Evolutionary conservation across 2,329 filamentous ascomycete species (phyloP).

Genomic region (Fonsecaea erecta): DNA sequence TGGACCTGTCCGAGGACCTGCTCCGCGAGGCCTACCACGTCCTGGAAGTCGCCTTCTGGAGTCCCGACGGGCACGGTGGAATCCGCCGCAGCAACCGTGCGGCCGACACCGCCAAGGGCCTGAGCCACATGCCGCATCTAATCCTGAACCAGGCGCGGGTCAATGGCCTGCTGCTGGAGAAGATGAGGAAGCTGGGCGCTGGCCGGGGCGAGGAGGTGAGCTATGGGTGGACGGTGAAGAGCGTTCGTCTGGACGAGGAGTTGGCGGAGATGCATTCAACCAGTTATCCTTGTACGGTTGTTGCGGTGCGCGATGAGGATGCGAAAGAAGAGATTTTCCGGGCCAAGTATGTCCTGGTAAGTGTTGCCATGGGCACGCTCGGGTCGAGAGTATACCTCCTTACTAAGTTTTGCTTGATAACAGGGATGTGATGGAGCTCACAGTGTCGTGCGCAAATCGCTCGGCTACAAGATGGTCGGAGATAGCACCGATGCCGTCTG

Average conservation of each 20-base stretch:
- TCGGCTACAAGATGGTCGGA: conserved; percentile 61
- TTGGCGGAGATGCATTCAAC: conserved; percentile 42
- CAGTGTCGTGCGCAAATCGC: conserved; percentile 46
- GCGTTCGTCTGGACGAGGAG: conserved; percentile 56
- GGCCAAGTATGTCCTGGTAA: conserved; percentile 48
- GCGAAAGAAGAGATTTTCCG: conserved; percentile 44
- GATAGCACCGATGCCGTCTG: conserved; percentile 60
- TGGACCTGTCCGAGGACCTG: conserved; percentile 60
- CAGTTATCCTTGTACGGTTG: conserved; percentile 53
- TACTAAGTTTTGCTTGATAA: background rate
- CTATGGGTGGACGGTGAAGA: conserved; percentile 59
- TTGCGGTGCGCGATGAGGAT: conserved; percentile 44
- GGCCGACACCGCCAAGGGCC: conserved; percentile 59
- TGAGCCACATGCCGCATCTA: conserved; percentile 61
- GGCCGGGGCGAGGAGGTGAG: conserved; percentile 52
- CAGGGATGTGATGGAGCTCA: conserved; percentile 57
- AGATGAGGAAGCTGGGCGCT: conserved; percentile 50
- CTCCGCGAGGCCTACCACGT: conserved; percentile 64
- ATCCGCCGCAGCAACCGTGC: conserved; percentile 56
- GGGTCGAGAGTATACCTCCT: background rate
- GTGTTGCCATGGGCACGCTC: conserved; percentile 30
- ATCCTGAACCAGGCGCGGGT: conserved; percentile 63
- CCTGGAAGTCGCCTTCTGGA: conserved; percentile 63
- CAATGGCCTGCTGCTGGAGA: conserved; percentile 59
- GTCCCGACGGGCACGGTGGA: conserved; percentile 35